phyloP scores from a whole-genome alignment of 768 basidiomycete genomes.

The Trametes maxima region DNA sequence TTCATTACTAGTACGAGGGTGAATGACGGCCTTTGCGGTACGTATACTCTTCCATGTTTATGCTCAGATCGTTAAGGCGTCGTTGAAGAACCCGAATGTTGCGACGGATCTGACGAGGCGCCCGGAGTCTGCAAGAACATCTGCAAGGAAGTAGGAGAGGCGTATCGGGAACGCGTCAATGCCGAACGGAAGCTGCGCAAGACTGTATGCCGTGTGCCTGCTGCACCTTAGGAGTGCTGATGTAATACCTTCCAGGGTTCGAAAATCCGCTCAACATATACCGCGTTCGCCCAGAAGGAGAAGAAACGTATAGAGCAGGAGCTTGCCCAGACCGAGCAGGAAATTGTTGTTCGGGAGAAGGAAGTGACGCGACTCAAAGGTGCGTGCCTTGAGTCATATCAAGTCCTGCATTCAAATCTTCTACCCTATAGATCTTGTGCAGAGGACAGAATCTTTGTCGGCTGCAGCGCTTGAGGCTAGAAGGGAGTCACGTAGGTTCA shows the following conservation, averaged over 20 bases:
- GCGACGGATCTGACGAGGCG: slow-evolving; percentile 94
- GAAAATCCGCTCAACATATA: slow-evolving; percentile 89
- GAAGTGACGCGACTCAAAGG: slow-evolving; percentile 78
- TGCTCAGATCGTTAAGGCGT: background rate
- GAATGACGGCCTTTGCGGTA: slow-evolving; percentile 92
- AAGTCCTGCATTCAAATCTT: background rate
- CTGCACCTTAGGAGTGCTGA: background rate
- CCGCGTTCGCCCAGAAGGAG: slow-evolving; percentile 87
- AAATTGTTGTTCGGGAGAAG: slow-evolving; percentile 64
- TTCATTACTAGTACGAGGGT: slow-evolving; percentile 81
- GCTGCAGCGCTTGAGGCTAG: slow-evolving; percentile 82
- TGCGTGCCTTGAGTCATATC: slow-evolving; percentile 31
- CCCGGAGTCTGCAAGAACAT: slow-evolving; percentile 76
- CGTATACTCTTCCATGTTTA: slow-evolving; percentile 29
- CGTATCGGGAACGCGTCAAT: slow-evolving; percentile 64
- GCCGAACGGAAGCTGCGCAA: slow-evolving; percentile 78
- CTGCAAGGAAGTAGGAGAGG: slow-evolving; percentile 77
- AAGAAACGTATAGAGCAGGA: slow-evolving; percentile 77
- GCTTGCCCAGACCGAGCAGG: slow-evolving; percentile 51
- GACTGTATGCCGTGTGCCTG: slow-evolving; percentile 55
- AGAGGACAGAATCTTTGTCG: slow-evolving; percentile 76
- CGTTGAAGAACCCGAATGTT: slow-evolving; percentile 79
- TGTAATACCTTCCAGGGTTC: slow-evolving; percentile 58
- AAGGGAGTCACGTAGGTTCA: slow-evolving; percentile 77
- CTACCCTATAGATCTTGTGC: slow-evolving; percentile 62